Evolutionary conservation across 345 rosid genomes (phyloP).

Genomic region (Zanthoxylum bungeanum): DNA sequence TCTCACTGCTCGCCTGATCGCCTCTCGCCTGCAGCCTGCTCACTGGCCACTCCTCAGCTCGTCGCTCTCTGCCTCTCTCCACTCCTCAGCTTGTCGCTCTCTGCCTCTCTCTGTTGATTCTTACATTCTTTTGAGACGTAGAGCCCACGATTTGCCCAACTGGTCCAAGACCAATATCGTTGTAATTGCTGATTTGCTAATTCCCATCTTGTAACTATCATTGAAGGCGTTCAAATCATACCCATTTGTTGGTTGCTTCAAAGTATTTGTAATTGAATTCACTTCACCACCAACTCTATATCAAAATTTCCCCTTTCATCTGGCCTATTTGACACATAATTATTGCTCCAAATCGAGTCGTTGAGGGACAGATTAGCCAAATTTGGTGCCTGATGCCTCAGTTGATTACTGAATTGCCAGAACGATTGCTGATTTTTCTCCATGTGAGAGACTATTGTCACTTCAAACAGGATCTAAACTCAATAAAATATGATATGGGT

Average conservation of each 20-base stretch:
- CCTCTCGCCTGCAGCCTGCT: too few species aligned
- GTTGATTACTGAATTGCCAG: too few species aligned
- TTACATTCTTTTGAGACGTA: conserved; percentile 34
- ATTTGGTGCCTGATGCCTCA: too few species aligned
- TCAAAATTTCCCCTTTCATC: conserved; percentile 77
- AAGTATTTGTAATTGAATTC: conserved; percentile 20
- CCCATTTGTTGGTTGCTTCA: conserved; percentile 21
- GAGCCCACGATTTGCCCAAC: conserved; percentile 9
- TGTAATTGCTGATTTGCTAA: conserved; percentile 13
- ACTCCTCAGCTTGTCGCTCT: too few species aligned
- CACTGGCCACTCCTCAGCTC: too few species aligned
- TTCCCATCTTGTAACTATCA: conserved; percentile 4
- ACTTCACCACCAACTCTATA: conserved; percentile 50
- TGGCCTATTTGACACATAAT: too few species aligned
- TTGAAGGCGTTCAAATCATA: conserved; percentile 46
- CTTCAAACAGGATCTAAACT: neutral
- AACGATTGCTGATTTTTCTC: too few species aligned
- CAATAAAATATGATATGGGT: conserved; percentile 18
- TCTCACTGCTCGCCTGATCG: too few species aligned
- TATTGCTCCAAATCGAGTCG: too few species aligned
- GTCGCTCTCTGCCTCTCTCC: too few species aligned
- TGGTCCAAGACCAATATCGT: conserved; percentile 28
- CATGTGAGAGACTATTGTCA: conserved; percentile 34
- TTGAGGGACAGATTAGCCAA: too few species aligned
- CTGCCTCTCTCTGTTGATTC: conserved; percentile 71